These are phyloP conservation scores for Saksenaea vasiformis DNA, from an alignment of 371 early-diverging fungal species.

Conservation along the genomic window DNA sequence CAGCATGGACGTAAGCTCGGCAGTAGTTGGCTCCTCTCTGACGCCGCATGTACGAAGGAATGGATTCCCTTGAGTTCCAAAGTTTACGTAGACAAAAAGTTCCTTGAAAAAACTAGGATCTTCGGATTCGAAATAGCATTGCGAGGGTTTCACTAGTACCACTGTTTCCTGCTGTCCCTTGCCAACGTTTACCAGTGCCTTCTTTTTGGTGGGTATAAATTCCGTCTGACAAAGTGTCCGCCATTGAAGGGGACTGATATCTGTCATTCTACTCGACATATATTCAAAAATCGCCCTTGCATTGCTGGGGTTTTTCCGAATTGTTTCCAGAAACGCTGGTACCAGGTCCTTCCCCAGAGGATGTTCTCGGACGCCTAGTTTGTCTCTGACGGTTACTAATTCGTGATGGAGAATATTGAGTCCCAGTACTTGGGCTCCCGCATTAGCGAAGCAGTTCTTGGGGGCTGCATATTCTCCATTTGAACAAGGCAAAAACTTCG, in stretches of 20 bases:
- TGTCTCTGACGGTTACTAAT: slow-evolving; percentile 56
- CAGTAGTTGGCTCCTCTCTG: slow-evolving; percentile 79
- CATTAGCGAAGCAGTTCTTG: slow-evolving; percentile 64
- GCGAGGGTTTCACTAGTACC: slow-evolving; percentile 45
- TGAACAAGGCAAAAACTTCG: slow-evolving; percentile 68
- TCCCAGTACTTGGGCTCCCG: slow-evolving; percentile 63
- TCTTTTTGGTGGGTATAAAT: slow-evolving; percentile 69
- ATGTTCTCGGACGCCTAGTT: slow-evolving; percentile 70
- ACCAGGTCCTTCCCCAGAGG: slow-evolving; percentile 56
- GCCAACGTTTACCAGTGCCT: slow-evolving; percentile 11
- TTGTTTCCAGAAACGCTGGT: slow-evolving; percentile 44
- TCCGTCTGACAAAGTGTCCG: slow-evolving; percentile 38
- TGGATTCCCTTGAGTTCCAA: slow-evolving; percentile 70
- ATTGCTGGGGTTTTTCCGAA: slow-evolving; percentile 38
- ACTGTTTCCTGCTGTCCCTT: slow-evolving; percentile 13
- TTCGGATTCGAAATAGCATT: slow-evolving; percentile 67
- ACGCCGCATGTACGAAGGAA: slow-evolving; percentile 89
- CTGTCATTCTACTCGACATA: slow-evolving; percentile 66
- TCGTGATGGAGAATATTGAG: slow-evolving; percentile 67
- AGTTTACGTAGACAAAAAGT: slow-evolving; percentile 73
- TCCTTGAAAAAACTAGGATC: slow-evolving; percentile 51
- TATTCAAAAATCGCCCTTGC: slow-evolving; percentile 70
- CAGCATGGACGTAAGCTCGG: slow-evolving; percentile 74
- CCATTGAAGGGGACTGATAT: slow-evolving; percentile 60
- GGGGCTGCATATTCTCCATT: slow-evolving; percentile 51